Percentiles rank a stretch among this genome's conserved stretches.
Evolutionary conservation across 23 red algal genomes (phyloP).

Genomic region (Gracilaria domingensis): DNA sequence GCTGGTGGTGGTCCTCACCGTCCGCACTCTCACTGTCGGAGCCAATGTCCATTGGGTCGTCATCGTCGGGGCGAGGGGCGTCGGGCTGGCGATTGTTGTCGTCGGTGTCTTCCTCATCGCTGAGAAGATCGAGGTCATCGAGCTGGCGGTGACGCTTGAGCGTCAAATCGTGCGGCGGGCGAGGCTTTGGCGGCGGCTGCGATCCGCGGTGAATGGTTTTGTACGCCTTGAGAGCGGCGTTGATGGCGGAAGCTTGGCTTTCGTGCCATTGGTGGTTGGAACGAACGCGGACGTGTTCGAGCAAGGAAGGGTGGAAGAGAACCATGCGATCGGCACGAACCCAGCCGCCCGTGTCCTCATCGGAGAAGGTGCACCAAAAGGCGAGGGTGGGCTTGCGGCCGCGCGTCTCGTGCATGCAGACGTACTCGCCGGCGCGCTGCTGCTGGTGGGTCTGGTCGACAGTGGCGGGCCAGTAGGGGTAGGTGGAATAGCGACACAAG

Average conservation of each 20-base stretch:
- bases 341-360: conserved; percentile 75
- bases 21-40: conserved; percentile 19
- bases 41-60: conserved; percentile 49
- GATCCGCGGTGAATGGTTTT: conserved; percentile 1
- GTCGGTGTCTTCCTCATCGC: conserved; percentile 22
- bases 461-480: conserved; percentile 81
- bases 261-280: neutral
- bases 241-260: conserved; percentile 20
- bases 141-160: neutral
- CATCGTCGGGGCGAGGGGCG: neutral
- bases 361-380: conserved; percentile 73
- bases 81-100: neutral
- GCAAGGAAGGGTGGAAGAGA: conserved; percentile 48
- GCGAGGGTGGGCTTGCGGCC: conserved; percentile 11
- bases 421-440: conserved; percentile 13
- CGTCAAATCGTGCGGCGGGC: conserved; percentile 19
- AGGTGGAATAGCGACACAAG: conserved; percentile 59
- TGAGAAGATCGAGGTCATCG: neutral
- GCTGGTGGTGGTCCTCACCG: neutral
- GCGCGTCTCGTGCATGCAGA: neutral
- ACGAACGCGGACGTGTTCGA: conserved; percentile 44
- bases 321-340: conserved; percentile 61
- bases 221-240: conserved; percentile 29
- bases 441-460: conserved; percentile 57
- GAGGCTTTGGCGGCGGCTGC: neutral